These are phyloP conservation scores for Sporormia fimetaria DNA, from an alignment of 495 filamentous ascomycete species.

Conservation along the genomic window DNA sequence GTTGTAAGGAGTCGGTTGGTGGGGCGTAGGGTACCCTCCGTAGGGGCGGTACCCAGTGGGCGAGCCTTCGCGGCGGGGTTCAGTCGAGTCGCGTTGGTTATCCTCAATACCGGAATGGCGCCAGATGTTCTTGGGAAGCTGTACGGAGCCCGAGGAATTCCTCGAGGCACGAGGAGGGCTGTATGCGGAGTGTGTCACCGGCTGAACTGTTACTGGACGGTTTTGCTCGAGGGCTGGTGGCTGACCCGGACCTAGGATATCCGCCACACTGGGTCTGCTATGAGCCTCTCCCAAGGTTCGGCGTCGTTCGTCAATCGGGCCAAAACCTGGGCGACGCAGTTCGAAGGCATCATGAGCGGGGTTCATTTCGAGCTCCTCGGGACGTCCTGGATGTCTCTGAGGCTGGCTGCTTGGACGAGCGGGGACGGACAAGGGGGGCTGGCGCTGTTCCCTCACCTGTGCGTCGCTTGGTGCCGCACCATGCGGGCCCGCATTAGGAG, in stretches of 20 bases:
- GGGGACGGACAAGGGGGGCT: slow-evolving; percentile 9
- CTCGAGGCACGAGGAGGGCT: slow-evolving; percentile 21
- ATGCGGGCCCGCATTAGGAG: slow-evolving; percentile 19
- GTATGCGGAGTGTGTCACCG: slow-evolving; percentile 25
- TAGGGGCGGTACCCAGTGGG: slow-evolving; percentile 14
- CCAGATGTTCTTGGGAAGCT: slow-evolving; percentile 6
- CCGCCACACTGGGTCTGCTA: slow-evolving; percentile 14
- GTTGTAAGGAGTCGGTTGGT: slow-evolving; percentile 9
- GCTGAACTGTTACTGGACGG: slow-evolving; percentile 26
- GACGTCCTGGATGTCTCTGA: slow-evolving; percentile 5
- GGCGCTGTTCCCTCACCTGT: slow-evolving; percentile 14
- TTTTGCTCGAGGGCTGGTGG: slow-evolving; percentile 14
- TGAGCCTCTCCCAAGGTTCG: slow-evolving; percentile 23
- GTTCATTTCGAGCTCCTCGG: slow-evolving; percentile 7
- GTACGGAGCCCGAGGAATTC: background rate
- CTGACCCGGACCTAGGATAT: slow-evolving; percentile 6
- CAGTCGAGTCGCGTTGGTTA: slow-evolving; percentile 10
- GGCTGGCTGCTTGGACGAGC: slow-evolving; percentile 30
- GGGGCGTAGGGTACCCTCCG: slow-evolving; percentile 8
- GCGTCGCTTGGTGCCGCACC: slow-evolving; percentile 18
- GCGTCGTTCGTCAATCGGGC: slow-evolving; percentile 14
- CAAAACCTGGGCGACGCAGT: slow-evolving; percentile 6
- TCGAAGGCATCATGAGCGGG: slow-evolving; percentile 7
- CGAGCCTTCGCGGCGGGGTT: slow-evolving; percentile 15
- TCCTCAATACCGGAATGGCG: slow-evolving; percentile 9